Conservation (phyloP, 2,329 filamentous ascomycete genomes). For the Massarina eburnea region DNA sequence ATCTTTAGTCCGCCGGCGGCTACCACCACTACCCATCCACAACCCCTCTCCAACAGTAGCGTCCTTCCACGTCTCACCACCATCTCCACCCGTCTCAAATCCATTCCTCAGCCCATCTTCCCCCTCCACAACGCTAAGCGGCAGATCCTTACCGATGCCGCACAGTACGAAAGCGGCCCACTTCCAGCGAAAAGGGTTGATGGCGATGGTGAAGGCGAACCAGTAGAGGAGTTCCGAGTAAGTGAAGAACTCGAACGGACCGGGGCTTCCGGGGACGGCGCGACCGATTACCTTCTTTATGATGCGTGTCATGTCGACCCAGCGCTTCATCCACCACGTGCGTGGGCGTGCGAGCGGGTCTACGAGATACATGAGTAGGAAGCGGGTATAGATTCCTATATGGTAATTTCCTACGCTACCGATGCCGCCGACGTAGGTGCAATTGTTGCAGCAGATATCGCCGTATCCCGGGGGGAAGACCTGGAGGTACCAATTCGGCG, state of each 20-base stretch:
- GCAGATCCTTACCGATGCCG: constrained; percentile 68
- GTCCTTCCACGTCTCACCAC: background rate
- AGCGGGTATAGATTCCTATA: constrained; percentile 85
- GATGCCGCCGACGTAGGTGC: constrained; percentile 79
- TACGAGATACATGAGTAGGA: constrained; percentile 81
- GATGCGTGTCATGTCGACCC: constrained; percentile 80
- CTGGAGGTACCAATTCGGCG: constrained; percentile 88
- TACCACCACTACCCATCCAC: background rate
- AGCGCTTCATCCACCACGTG: constrained; percentile 75
- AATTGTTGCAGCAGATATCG: constrained; percentile 78
- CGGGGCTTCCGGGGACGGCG: constrained; percentile 65
- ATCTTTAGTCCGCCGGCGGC: background rate
- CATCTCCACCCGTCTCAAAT: constrained; percentile 41
- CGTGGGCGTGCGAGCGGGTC: constrained; percentile 75
- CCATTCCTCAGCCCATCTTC: constrained; percentile 65
- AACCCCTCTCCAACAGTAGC: background rate
- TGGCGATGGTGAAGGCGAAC: constrained; percentile 75
- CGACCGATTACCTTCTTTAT: constrained; percentile 70
- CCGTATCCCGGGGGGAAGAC: constrained; percentile 76
- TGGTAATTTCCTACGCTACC: constrained; percentile 85
- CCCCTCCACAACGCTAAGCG: constrained; percentile 64
- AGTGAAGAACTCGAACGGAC: constrained; percentile 86
- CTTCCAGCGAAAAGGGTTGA: constrained; percentile 90
- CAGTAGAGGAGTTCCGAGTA: constrained; percentile 84
- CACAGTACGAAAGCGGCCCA: constrained; percentile 84